Percentiles rank a stretch among this genome's conserved stretches.
Conservation (phyloP, 805 yeast species). For the Ogataea paradorogensis region DNA sequence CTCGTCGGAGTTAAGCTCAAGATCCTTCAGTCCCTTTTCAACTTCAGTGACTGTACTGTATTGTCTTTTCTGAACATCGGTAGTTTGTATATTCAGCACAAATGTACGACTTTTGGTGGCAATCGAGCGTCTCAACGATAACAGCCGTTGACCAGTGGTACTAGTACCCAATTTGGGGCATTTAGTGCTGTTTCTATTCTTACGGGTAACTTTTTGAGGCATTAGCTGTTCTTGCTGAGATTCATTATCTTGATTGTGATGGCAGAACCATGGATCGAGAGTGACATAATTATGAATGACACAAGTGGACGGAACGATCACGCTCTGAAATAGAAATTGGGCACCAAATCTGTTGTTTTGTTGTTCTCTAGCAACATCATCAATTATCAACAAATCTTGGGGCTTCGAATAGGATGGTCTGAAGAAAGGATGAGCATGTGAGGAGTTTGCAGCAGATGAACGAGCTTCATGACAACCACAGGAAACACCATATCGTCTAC, state of each 20-base stretch:
- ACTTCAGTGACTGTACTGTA: constrained; percentile 15
- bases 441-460: constrained; percentile 8
- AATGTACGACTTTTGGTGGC: constrained; percentile 28
- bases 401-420: constrained; percentile 34
- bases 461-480: constrained; percentile 8
- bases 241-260: constrained; percentile 17
- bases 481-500: constrained; percentile 23
- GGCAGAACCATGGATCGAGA: constrained; percentile 23
- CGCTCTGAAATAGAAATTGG: constrained; percentile 20
- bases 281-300: constrained; percentile 31
- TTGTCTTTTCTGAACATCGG: not conserved
- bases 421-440: constrained; percentile 32
- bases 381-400: constrained; percentile 27
- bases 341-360: constrained; percentile 17
- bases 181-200: not conserved
- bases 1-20: constrained; percentile 1
- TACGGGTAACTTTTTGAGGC: not conserved
- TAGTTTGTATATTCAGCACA: constrained; percentile 11
- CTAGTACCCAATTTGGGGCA: constrained; percentile 16
- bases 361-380: constrained; percentile 25
- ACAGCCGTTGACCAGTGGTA: constrained; percentile 20
- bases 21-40: constrained; percentile 15
- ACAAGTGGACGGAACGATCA: constrained; percentile 27
- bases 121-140: constrained; percentile 31
- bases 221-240: constrained; percentile 20